A percentile compares a stretch with the other conserved stretches of the same genome.
phyloP scores from a whole-genome alignment of 2,329 filamentous ascomycete genomes.

The Colletotrichum echinochloae region DNA sequence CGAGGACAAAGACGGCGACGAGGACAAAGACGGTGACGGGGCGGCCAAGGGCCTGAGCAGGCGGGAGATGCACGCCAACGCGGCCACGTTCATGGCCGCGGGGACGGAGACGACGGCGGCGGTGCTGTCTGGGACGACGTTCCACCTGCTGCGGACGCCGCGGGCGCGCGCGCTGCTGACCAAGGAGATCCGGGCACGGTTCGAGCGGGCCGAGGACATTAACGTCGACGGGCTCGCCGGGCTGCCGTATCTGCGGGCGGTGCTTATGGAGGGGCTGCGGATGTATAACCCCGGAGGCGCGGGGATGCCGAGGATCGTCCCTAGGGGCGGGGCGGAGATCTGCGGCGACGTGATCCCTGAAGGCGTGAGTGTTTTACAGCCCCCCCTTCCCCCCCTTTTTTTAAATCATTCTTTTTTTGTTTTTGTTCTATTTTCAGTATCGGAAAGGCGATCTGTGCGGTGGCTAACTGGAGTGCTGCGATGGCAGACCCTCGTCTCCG shows the following conservation, averaged over 20 bases:
- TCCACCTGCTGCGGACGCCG: constrained; percentile 52
- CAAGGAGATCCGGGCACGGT: constrained; percentile 54
- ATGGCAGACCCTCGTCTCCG: constrained; percentile 29
- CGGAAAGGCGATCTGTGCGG: too few species aligned
- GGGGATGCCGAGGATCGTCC: constrained; percentile 45
- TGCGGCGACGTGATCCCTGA: constrained; percentile 49
- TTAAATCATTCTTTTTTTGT: too few species aligned
- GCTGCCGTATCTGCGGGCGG: constrained; percentile 55
- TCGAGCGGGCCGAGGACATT: constrained; percentile 53
- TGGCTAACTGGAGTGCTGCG: not conserved
- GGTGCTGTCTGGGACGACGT: constrained; percentile 55
- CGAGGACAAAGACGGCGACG: not conserved
- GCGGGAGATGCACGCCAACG: constrained; percentile 38
- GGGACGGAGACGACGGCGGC: constrained; percentile 62
- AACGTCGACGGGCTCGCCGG: constrained; percentile 46
- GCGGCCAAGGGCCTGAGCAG: not conserved
- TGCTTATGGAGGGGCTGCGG: constrained; percentile 56
- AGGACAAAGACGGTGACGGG: too few species aligned
- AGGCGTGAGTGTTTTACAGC: constrained; percentile 46
- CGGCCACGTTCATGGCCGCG: constrained; percentile 48
- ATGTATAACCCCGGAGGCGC: constrained; percentile 46
- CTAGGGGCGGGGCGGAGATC: constrained; percentile 50
- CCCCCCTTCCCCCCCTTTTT: too few species aligned
- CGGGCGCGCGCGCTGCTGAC: constrained; percentile 46
- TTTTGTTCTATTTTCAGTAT: too few species aligned